Conservation (phyloP, 1,139 yeast species). For the Magnusiomyces fungicola region DNA sequence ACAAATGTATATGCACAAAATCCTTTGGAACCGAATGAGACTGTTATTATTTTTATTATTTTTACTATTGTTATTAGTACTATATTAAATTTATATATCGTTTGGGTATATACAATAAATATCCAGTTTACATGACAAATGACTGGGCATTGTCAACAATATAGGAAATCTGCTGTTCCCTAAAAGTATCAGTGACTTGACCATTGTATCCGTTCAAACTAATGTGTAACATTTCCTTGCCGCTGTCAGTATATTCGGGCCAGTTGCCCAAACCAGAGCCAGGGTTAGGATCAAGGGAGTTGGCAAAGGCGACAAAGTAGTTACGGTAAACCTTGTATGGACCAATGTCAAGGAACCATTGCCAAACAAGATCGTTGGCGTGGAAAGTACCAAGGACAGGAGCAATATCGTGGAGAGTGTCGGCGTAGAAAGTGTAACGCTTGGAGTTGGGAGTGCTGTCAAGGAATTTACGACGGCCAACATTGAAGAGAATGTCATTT, state of each 20-base stretch:
- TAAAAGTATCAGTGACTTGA: conserved; percentile 3
- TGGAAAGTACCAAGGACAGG: conserved; percentile 21
- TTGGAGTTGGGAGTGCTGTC: conserved; percentile 2
- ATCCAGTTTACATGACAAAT: background rate
- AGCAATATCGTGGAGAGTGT: conserved; percentile 13
- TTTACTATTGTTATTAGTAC: too few relatives aligned
- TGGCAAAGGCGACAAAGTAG: conserved; percentile 20
- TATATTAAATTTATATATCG: too few relatives aligned
- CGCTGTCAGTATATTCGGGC: conserved; percentile 36
- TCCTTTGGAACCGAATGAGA: too few relatives aligned
- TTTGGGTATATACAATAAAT: too few relatives aligned
- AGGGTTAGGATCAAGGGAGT: conserved; percentile 17
- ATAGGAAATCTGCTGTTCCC: background rate
- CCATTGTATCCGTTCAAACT: background rate
- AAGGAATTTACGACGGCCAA: conserved; percentile 17
- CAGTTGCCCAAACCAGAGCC: conserved; percentile 8
- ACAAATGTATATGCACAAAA: too few relatives aligned
- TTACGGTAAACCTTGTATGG: conserved; percentile 16
- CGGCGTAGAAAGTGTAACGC: conserved; percentile 15
- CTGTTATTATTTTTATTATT: too few relatives aligned
- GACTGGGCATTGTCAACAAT: background rate
- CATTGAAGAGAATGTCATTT: conserved; percentile 19
- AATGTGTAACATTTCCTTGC: background rate
- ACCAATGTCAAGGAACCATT: conserved; percentile 2
- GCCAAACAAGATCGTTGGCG: conserved; percentile 14